phyloP scores from a whole-genome alignment of 805 yeast species.

The Yamadazyma tumulicola region DNA sequence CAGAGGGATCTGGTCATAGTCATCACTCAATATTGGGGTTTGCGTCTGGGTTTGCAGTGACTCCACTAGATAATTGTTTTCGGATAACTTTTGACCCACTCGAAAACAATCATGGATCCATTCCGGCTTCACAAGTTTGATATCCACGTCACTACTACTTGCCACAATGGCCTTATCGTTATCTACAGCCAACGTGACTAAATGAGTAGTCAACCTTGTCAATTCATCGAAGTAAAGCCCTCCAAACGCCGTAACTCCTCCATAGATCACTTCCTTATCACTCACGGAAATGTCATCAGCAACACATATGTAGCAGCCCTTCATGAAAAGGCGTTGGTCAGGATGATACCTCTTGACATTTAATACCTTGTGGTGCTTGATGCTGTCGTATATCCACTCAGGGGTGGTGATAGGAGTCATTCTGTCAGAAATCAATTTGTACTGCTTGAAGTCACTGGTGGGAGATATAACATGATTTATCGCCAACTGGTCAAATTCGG shows the following conservation, averaged over 20 bases:
- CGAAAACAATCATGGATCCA: conserved; percentile 78
- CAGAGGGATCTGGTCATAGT: conserved; percentile 9
- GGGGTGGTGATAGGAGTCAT: conserved; percentile 67
- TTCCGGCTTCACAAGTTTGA: conserved; percentile 66
- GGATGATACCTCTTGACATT: conserved; percentile 67
- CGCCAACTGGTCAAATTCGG: conserved; percentile 9
- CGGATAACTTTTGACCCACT: conserved; percentile 48
- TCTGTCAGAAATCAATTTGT: conserved; percentile 40
- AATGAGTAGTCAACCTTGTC: conserved; percentile 74
- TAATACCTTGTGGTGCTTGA: conserved; percentile 30
- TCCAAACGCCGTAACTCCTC: conserved; percentile 70
- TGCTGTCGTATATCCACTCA: conserved; percentile 56
- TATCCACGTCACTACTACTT: conserved; percentile 36
- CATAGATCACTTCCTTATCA: conserved; percentile 64
- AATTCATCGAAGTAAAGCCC: conserved; percentile 66
- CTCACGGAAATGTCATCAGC: conserved; percentile 53
- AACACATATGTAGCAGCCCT: conserved; percentile 57
- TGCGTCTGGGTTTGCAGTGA: background rate
- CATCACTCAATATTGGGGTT: background rate
- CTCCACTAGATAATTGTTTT: conserved; percentile 41
- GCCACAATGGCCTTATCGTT: conserved; percentile 62
- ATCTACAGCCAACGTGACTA: conserved; percentile 52
- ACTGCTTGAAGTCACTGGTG: conserved; percentile 51
- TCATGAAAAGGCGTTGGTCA: conserved; percentile 62
- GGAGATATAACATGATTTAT: conserved; percentile 48